Conservation (phyloP, 2,329 filamentous ascomycete genomes). For the Pseudogymnoascus sp. region DNA sequence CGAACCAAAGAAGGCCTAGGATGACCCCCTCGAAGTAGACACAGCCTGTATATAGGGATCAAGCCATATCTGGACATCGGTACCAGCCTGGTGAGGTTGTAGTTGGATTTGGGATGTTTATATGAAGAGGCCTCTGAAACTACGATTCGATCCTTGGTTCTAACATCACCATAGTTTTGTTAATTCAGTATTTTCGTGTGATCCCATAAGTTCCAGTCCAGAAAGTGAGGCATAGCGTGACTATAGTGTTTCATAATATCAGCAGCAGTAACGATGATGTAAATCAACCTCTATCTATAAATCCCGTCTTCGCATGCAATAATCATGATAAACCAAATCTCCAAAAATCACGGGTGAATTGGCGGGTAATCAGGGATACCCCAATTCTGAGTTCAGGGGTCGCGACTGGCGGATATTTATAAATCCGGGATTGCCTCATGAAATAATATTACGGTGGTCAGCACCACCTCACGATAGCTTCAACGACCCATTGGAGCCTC, state of each 20-base stretch:
- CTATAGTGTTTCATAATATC: not conserved
- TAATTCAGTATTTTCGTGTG: not conserved
- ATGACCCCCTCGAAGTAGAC: constrained; percentile 29
- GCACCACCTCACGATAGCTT: constrained; percentile 6
- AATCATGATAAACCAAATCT: not conserved
- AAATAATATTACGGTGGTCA: not conserved
- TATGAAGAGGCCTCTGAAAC: not conserved
- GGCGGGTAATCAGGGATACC: constrained; percentile 4
- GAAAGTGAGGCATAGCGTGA: not conserved
- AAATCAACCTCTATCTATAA: not conserved
- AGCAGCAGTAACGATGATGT: not conserved
- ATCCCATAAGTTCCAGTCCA: not conserved
- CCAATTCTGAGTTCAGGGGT: not conserved
- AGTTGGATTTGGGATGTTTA: constrained; percentile 8
- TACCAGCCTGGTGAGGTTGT: not conserved
- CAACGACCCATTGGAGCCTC: constrained; percentile 7
- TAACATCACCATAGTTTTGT: not conserved
- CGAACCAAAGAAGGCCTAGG: constrained; percentile 29
- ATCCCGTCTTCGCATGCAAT: not conserved
- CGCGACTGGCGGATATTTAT: not conserved
- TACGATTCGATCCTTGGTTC: not conserved
- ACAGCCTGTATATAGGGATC: constrained; percentile 2
- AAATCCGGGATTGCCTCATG: constrained; percentile 6
- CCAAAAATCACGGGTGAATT: not conserved
- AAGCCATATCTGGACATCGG: not conserved